Base-by-base conservation (phyloP, 2,329 filamentous ascomycete genomes). In the Coniochaeta pulveracea region DNA sequence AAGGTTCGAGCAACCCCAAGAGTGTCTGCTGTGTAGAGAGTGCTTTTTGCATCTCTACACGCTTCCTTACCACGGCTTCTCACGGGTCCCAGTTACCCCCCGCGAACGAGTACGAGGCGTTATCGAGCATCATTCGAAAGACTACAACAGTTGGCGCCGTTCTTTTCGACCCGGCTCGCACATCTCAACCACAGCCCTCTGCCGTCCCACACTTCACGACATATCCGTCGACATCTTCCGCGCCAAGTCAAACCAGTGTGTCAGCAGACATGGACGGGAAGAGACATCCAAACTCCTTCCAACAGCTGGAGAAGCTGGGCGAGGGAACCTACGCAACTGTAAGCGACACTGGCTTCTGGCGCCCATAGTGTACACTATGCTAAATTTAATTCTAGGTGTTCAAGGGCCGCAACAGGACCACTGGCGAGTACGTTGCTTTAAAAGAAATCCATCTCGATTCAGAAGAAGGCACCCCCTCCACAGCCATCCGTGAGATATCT, bases 371-470 rank as follows among this genome's bases (percentile, higher is more conserved):
- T 15, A 2, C 4, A 12, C 7, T 7, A 10, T 26, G 12, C 38
- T 39, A 36, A 48, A 47, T 53, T 37, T 51, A 39, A 37, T 24
- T 27, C 27, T 37, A 94, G 88, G 88, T 98, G 27, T 98, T 96
- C 74, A 57, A 98, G 66, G 91, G 91, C 40, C 83, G 89, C 44
- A 98, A 98, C 58, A 76, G 91, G 47, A 88, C 96, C 58, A 96
- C 91, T 0, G 91, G 91, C 51, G 88, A 95, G 58, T 80, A 94
- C 39, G 91, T 98, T 23, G 91, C 91, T 5, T 71, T 98, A 42
- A 98, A 98, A 60, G 91, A 98, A 61, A 98, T 98, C 48, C 91
- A 98, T 55, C 83, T 98, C 41, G 91, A 98, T 58, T 93, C 85
- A 32, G 91, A 98, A 65, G 91, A 98, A 64, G 91, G 91, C 47